Conservation (phyloP, 2,329 filamentous ascomycete genomes). For the Phialophora verrucosa region DNA sequence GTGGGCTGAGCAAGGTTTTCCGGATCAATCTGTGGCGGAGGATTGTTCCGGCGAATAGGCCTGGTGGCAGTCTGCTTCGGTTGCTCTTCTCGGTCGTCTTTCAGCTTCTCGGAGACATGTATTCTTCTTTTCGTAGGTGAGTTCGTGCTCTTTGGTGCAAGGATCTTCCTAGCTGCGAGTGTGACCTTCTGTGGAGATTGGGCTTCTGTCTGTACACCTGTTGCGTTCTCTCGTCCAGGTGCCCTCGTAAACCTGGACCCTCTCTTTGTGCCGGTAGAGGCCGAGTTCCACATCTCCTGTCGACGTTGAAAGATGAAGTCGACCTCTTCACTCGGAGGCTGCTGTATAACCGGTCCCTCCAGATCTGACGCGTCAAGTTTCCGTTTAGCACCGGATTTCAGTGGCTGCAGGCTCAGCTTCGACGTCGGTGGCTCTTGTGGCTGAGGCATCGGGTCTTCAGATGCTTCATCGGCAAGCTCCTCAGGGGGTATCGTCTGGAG, state of each 20-base stretch:
- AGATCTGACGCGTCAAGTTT: constrained; percentile 38
- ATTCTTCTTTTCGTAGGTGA: constrained; percentile 38
- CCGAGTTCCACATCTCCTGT: constrained; percentile 24
- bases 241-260: constrained; percentile 36
- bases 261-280: constrained; percentile 27
- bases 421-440: constrained; percentile 1
- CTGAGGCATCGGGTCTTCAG: background rate
- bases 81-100: constrained; percentile 21
- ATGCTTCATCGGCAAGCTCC: constrained; percentile 10
- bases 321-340: constrained; percentile 26
- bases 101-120: constrained; percentile 27
- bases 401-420: constrained; percentile 17
- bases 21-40: constrained; percentile 13
- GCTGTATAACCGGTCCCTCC: constrained; percentile 25
- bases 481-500: constrained; percentile 49
- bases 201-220: constrained; percentile 4
- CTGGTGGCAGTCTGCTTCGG: constrained; percentile 1
- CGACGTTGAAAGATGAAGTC: constrained; percentile 38
- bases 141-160: constrained; percentile 40
- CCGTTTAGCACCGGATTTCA: constrained; percentile 38
- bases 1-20: constrained; percentile 4
- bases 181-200: constrained; percentile 29
- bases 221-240: constrained; percentile 30
- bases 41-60: constrained; percentile 15
- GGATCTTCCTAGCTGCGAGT: constrained; percentile 30